A percentile compares a stretch with the other conserved stretches of the same genome.
Evolutionary conservation across 2,329 filamentous ascomycete species (phyloP).

Genomic region (Aspergillus japonicus): DNA sequence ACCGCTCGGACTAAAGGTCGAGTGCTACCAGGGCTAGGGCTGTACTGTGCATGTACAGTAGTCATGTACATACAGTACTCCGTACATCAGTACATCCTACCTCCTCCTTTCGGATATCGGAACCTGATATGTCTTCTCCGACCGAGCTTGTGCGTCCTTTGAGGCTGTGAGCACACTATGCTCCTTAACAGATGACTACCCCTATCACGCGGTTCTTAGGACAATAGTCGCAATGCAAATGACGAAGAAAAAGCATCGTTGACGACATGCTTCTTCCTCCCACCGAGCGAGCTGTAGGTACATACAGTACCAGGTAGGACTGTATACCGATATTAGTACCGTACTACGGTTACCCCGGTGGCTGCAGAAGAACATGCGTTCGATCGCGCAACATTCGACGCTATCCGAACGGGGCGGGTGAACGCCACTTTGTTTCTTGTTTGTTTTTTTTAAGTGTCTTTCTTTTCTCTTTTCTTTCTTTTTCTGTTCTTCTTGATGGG

Average conservation of each 20-base stretch:
- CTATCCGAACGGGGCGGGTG: not conserved
- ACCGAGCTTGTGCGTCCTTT: not conserved
- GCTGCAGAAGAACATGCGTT: slow-evolving; percentile 16
- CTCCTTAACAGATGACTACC: too few relatives aligned
- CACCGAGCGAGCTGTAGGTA: too few relatives aligned
- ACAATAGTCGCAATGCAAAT: not conserved
- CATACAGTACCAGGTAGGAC: not conserved
- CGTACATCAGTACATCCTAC: too few relatives aligned
- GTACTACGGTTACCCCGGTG: not conserved
- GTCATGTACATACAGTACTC: not conserved
- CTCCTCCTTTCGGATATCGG: not conserved
- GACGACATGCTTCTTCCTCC: not conserved
- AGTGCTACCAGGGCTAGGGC: not conserved
- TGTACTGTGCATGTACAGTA: too few relatives aligned
- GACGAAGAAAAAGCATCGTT: not conserved
- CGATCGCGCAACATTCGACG: slow-evolving; percentile 9
- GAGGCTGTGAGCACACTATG: not conserved
- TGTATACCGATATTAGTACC: not conserved
- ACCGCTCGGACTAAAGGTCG: not conserved
- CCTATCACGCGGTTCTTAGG: not conserved
- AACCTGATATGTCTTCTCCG: not conserved
- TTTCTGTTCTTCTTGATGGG: not conserved
- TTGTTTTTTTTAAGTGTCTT: not conserved
- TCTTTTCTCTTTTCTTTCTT: not conserved
- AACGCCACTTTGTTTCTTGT: slow-evolving; percentile 4